Percentiles rank a stretch among this genome's conserved stretches.
Evolutionary conservation across 2,329 filamentous ascomycete species (phyloP).

Genomic region (Biscogniauxia marginata): DNA sequence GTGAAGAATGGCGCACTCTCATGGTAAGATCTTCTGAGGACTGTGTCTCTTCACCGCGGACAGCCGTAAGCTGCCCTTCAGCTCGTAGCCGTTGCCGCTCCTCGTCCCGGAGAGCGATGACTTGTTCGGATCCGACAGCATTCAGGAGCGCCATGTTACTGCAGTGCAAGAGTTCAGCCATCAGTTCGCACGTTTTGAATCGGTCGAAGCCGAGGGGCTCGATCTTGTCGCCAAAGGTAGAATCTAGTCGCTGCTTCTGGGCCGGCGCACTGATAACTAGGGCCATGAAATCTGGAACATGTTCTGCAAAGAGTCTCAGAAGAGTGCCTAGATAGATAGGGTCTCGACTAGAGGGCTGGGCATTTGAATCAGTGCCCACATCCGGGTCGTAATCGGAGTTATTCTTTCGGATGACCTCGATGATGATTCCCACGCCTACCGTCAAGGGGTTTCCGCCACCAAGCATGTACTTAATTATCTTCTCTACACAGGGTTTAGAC

Average conservation of each 20-base stretch:
- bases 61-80: conserved; percentile 68
- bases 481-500: conserved; percentile 77
- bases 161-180: conserved; percentile 96
- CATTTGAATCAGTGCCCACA: conserved; percentile 75
- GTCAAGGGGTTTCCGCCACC: conserved; percentile 90
- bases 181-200: conserved; percentile 98
- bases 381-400: conserved; percentile 99
- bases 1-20: conserved; percentile 48
- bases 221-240: conserved; percentile 87
- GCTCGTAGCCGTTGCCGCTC: conserved; percentile 77
- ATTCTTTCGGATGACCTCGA: conserved; percentile 98
- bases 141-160: conserved; percentile 98
- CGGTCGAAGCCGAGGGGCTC: conserved; percentile 95
- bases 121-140: conserved; percentile 82
- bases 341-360: conserved; percentile 78
- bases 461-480: conserved; percentile 88
- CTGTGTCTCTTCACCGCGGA: conserved; percentile 40
- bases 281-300: conserved; percentile 91
- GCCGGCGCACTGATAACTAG: conserved; percentile 78
- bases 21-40: conserved; percentile 64
- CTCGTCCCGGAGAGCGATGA: conserved; percentile 75
- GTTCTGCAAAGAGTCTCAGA: conserved; percentile 81
- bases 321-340: conserved; percentile 94
- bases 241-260: conserved; percentile 72
- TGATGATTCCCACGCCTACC: conserved; percentile 94